phyloP scores from a whole-genome alignment of 2,329 filamentous ascomycete species.

The Penicillium sp. region DNA sequence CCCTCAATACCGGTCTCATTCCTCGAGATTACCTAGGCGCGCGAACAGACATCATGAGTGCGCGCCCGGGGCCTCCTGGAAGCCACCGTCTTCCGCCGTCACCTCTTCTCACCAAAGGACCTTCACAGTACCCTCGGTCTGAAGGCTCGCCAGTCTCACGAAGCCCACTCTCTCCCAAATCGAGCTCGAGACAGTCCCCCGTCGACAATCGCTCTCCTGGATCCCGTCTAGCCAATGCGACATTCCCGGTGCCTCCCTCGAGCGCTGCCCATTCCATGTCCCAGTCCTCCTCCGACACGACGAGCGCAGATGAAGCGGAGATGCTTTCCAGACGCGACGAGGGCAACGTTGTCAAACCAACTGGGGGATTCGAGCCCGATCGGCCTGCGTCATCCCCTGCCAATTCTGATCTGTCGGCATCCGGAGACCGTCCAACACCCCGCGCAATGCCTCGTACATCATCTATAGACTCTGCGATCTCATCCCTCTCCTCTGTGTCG shows the following conservation, averaged over 20 bases:
- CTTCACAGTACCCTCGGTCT: slow-evolving; percentile 15
- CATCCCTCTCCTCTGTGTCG: slow-evolving; percentile 59
- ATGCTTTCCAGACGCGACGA: slow-evolving; percentile 19
- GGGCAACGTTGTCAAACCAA: slow-evolving; percentile 21
- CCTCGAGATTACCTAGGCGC: slow-evolving; percentile 32
- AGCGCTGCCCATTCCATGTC: slow-evolving; percentile 16
- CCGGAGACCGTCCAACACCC: slow-evolving; percentile 27
- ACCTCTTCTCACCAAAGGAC: slow-evolving; percentile 27
- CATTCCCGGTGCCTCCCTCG: slow-evolving; percentile 25
- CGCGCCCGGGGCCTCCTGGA: slow-evolving; percentile 19
- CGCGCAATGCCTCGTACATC: slow-evolving; percentile 61
- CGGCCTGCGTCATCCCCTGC: slow-evolving; percentile 28
- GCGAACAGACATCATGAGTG: slow-evolving; percentile 24
- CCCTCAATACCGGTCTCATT: slow-evolving; percentile 25
- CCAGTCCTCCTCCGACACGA: slow-evolving; percentile 15
- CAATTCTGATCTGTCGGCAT: slow-evolving; percentile 26
- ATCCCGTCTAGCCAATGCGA: slow-evolving; percentile 24
- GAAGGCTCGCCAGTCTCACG: slow-evolving; percentile 21
- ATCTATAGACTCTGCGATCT: slow-evolving; percentile 91
- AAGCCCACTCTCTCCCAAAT: slow-evolving; percentile 23
- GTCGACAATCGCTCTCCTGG: slow-evolving; percentile 19
- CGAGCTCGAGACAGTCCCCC: slow-evolving; percentile 19
- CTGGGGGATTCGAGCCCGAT: slow-evolving; percentile 23
- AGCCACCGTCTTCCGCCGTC: slow-evolving; percentile 27
- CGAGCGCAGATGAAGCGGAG: slow-evolving; percentile 14